Base-by-base conservation (phyloP, 2,329 filamentous ascomycete species). In the Leptographium wingfieldii region DNA sequence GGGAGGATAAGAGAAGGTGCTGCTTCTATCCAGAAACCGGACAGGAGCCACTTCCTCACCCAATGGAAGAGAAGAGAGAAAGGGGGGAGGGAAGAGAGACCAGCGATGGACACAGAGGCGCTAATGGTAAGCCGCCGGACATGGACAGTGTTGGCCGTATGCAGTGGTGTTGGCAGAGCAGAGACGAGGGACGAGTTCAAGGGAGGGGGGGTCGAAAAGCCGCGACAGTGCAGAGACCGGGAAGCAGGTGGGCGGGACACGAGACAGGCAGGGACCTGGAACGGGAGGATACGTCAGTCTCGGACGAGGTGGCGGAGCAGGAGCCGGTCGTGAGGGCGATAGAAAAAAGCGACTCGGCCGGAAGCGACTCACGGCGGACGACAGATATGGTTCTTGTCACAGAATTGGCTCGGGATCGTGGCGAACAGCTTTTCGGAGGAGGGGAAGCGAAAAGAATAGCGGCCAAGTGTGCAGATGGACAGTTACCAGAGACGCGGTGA, bases 1-100 rank as follows among this genome's bases (percentile, higher is more conserved):
- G 16, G 61, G 58, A 25, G 56, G 55, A 57, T 51, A 57, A 29
- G 58, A 60, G 61, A 62, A 64, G 63, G 49, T 58, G 60, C 40
- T 60, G 64, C 63, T 63, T 57, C 64, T 65, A 64, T 64, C 64
- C 64, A 61, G 58, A 35, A 56, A 58, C 58, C 60, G 64, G 64
- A 64, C 63, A 65, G 64, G 57, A 65, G 63, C 63, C 60, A 63
- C 64, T 64, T 65, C 64, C 64, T 65, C 64, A 62, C 59, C 63
- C 64, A 59, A 60, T 52, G 58, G 60, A 59, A 57, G 61, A 59
- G 57, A 60, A 61, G 59, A 54, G 57, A 51, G 33, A 51, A 49
- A 31, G 43, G 59, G 22, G 19, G 29, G 22, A n/a, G 52, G 43
- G 43, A 25, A 33, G 49, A 40, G 57, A 10, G 49, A 31, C 46